These are phyloP conservation scores for Russula earlei DNA, from an alignment of 768 basidiomycete genomes.

Conservation along the genomic window DNA sequence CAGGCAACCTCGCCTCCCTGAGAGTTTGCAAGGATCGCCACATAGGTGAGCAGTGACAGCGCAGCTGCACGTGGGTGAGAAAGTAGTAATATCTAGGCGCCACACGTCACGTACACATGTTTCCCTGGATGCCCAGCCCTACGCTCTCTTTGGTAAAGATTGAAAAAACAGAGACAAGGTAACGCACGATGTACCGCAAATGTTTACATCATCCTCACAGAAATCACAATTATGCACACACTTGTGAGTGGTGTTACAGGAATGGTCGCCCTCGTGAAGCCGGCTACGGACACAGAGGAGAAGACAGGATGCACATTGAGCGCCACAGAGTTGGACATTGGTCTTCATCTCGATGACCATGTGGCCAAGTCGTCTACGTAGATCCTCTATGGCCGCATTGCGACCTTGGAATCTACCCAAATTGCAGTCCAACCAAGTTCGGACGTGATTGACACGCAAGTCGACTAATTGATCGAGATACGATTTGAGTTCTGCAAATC, in stretches of 20 bases:
- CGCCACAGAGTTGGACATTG: slow-evolving; percentile 40
- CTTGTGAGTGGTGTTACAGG: slow-evolving; percentile 41
- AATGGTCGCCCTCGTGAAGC: slow-evolving; percentile 39
- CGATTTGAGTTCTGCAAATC: slow-evolving; percentile 29
- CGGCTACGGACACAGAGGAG: slow-evolving; percentile 40
- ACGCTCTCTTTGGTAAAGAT: background rate
- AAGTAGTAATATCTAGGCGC: background rate
- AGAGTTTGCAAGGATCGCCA: slow-evolving; percentile 39
- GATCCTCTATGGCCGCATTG: slow-evolving; percentile 36
- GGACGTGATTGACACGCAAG: slow-evolving; percentile 38
- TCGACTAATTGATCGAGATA: slow-evolving; percentile 35
- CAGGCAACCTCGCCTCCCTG: slow-evolving; percentile 42
- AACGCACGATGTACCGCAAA: slow-evolving; percentile 42
- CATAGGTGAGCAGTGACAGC: slow-evolving; percentile 42
- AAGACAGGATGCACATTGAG: slow-evolving; percentile 39
- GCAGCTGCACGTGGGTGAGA: slow-evolving; percentile 32
- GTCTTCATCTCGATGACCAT: slow-evolving; percentile 37
- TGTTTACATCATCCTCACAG: slow-evolving; percentile 26
- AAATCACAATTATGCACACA: slow-evolving; percentile 40
- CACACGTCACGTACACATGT: slow-evolving; percentile 38
- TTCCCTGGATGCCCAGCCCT: slow-evolving; percentile 52
- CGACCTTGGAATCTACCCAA: slow-evolving; percentile 35
- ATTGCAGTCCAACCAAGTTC: slow-evolving; percentile 45
- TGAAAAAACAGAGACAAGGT: background rate
- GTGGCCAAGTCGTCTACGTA: slow-evolving; percentile 38